Percentiles rank a stretch among this genome's conserved stretches.
These are phyloP conservation scores for Aspergillus sclerotioniger DNA, from an alignment of 495 filamentous ascomycete genomes.

Conservation along the genomic window DNA sequence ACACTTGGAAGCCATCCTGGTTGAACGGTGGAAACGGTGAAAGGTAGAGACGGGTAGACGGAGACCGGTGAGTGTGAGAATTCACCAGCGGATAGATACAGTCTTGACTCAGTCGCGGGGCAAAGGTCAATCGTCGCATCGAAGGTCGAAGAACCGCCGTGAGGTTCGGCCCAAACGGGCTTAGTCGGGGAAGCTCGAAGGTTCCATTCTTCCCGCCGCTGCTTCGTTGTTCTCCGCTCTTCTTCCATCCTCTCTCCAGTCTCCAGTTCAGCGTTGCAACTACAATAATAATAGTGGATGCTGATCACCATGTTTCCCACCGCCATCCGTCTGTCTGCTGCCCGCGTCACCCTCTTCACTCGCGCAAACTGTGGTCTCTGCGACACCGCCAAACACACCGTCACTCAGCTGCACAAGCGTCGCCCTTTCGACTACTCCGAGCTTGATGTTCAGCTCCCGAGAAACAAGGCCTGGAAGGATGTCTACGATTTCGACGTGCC, in stretches of 20 bases:
- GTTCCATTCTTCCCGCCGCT: constrained; percentile 34
- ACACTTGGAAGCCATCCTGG: constrained; percentile 80
- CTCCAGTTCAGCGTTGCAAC: neutral
- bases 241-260: neutral
- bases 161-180: constrained; percentile 24
- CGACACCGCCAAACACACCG: constrained; percentile 66
- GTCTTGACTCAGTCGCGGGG: neutral
- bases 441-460: constrained; percentile 70
- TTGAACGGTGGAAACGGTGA: neutral
- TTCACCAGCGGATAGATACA: neutral
- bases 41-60: neutral
- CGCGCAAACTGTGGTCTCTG: constrained; percentile 77
- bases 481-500: constrained; percentile 90
- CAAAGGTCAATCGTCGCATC: constrained; percentile 1
- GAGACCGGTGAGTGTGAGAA: neutral
- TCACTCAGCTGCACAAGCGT: constrained; percentile 67
- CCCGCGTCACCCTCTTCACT: constrained; percentile 79
- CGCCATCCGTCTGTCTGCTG: constrained; percentile 47
- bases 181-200: constrained; percentile 49
- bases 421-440: constrained; percentile 74
- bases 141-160: constrained; percentile 9
- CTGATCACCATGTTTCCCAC: constrained; percentile 40
- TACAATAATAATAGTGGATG: too few species aligned
- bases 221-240: constrained; percentile 2
- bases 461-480: constrained; percentile 67